Base-by-base conservation (phyloP, 768 basidiomycete species). In the Suillus hirtellus region DNA sequence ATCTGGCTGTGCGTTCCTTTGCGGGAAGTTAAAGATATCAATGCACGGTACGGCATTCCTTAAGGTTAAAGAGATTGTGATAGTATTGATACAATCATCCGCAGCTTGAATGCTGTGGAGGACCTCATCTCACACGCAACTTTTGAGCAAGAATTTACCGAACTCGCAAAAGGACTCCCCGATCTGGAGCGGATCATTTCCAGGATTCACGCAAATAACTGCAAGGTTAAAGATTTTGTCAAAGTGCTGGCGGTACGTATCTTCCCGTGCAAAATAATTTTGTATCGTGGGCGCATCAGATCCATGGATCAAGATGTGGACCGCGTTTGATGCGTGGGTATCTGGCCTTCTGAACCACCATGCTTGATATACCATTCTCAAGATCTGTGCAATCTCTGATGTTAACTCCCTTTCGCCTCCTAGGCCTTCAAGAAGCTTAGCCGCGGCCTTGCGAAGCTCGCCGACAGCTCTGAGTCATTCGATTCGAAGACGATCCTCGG, bases 1-100 rank as follows among this genome's bases (percentile, higher is more conserved):
- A 90, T 96, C 60, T 99, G 97, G 97, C 80, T 99, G 9, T 97
- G 94, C 66, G 90, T 90, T 83, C 97, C 97, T 21, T 77, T 99
- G 65, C 86, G 89, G 37, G 86, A 92, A 44, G 87, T 88, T 42
- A 73, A 82, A 12, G 92, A 92, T 55, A 99, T 99, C 76, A 96
- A 96, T 70, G 89, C 92, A 46, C 83, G 95, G 95, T 93, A 70
- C 66, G 79, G 65, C 56, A 40, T 63, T 61, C 66, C 61, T 65
- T 42, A 27, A 63, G 56, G 58, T 62, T 60, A 62, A 60, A 60
- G 34, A 27, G 4, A 56, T 43, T 50, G 31, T 50, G 17, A 49
- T 70, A 27, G 27, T 66, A 68, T 63, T 68, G 46, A 64, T 65
- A 55, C 60, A 53, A 19, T 64, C 34, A 42, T 55, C 42, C 62